Evolutionary conservation across 768 basidiomycete species (phyloP).

Genomic region (Trichaptum fuscoviolaceum): DNA sequence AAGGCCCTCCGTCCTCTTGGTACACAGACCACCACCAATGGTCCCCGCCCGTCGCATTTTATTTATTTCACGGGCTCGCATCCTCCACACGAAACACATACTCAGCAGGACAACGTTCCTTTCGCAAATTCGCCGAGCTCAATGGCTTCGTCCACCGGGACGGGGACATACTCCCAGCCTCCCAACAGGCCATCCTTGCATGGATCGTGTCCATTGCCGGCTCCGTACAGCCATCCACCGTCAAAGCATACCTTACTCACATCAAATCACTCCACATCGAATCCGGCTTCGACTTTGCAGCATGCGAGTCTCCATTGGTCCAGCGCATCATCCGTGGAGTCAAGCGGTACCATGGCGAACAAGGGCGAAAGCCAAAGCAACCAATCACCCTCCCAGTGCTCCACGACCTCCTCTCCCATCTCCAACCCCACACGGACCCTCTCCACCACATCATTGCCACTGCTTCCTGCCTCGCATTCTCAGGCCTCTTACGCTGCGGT

Average conservation of each 20-base stretch:
- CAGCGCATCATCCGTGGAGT: constrained; percentile 28
- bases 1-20: constrained; percentile 15
- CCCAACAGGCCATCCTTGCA: constrained; percentile 9
- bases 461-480: constrained; percentile 18
- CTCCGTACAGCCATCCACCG: constrained; percentile 15
- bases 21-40: constrained; percentile 14
- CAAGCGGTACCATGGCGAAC: constrained; percentile 26
- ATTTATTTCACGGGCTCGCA: constrained; percentile 28
- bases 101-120: constrained; percentile 26
- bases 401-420: constrained; percentile 4
- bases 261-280: constrained; percentile 24
- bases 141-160: constrained; percentile 7
- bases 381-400: constrained; percentile 24
- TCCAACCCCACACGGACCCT: not conserved
- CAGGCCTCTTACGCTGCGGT: constrained; percentile 19
- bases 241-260: constrained; percentile 16
- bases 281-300: constrained; percentile 21
- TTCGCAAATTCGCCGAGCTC: constrained; percentile 22
- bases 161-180: constrained; percentile 10
- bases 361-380: constrained; percentile 19
- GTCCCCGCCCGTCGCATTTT: constrained; percentile 14
- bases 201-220: constrained; percentile 19
- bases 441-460: constrained; percentile 11
- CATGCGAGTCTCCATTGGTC: constrained; percentile 23
- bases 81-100: constrained; percentile 26